These are phyloP conservation scores for Chenopodium quinoa DNA, from an alignment of 148 eudicot genomes.

Conservation along the genomic window DNA sequence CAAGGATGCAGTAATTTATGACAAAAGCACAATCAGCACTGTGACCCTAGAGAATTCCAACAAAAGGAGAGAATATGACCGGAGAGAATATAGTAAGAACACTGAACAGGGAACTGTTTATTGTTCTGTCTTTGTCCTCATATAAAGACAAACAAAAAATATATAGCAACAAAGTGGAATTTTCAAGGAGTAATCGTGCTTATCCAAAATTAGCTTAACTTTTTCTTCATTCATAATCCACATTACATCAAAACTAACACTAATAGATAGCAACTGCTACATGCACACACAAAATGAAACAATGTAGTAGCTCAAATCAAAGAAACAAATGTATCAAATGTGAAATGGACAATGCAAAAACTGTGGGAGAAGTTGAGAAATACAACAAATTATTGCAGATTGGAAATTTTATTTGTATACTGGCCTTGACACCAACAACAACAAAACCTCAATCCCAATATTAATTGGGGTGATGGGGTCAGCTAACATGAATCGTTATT, in stretches of 20 bases:
- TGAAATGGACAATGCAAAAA: neutral
- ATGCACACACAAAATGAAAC: constrained; percentile 2
- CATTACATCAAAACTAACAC: neutral
- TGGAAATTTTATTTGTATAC: neutral
- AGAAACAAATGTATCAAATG: neutral
- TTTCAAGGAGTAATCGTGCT: neutral
- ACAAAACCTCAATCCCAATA: no score
- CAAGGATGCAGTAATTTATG: neutral
- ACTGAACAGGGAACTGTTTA: neutral
- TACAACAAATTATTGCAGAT: neutral
- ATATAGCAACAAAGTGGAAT: neutral
- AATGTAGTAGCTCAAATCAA: no score
- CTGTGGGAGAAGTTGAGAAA: neutral
- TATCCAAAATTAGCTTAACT: neutral
- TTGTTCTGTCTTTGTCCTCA: neutral
- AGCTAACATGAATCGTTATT: no score
- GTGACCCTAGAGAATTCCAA: neutral
- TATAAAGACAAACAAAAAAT: neutral
- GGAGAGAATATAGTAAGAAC: neutral
- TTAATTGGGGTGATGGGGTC: no score
- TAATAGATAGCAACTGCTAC: neutral
- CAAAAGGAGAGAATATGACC: neutral
- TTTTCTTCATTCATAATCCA: neutral
- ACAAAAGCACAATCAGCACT: neutral
- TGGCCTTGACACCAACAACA: no score